Evolutionary conservation across 768 basidiomycete species (phyloP).

Genomic region (Amanita pseudoporphyria): DNA sequence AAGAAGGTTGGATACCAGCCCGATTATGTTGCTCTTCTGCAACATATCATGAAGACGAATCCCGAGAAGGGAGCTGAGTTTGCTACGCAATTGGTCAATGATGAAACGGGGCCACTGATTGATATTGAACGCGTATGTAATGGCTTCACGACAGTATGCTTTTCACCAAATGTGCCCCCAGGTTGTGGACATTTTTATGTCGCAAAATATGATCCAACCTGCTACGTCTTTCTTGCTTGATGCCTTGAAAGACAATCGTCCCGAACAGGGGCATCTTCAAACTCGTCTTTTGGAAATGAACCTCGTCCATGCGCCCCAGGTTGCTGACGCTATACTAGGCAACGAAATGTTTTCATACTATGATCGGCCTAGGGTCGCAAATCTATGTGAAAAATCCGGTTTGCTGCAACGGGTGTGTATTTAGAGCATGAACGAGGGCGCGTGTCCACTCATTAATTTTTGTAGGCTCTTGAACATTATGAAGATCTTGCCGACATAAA

Average conservation of each 20-base stretch:
- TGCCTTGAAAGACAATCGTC: slow-evolving; percentile 96
- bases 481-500: slow-evolving; percentile 99
- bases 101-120: slow-evolving; percentile 85
- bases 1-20: slow-evolving; percentile 95
- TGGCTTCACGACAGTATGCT: slow-evolving; percentile 3
- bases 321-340: slow-evolving; percentile 96
- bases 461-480: slow-evolving; percentile 95
- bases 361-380: slow-evolving; percentile 93
- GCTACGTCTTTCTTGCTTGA: slow-evolving; percentile 97
- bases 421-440: neutral
- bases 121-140: slow-evolving; percentile 74
- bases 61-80: slow-evolving; percentile 99
- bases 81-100: slow-evolving; percentile 88
- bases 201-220: slow-evolving; percentile 98
- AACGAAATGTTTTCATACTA: slow-evolving; percentile 99
- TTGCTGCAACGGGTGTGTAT: slow-evolving; percentile 76
- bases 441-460: slow-evolving; percentile 9
- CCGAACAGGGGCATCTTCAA: slow-evolving; percentile 93
- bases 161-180: slow-evolving; percentile 16
- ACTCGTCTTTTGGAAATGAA: slow-evolving; percentile 98
- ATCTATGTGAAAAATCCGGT: slow-evolving; percentile 97
- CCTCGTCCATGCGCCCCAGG: slow-evolving; percentile 93
- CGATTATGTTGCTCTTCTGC: slow-evolving; percentile 85
- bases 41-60: slow-evolving; percentile 93
- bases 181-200: slow-evolving; percentile 99